Conservation (phyloP, 2,329 filamentous ascomycete genomes). For the Penicillium sp. region DNA sequence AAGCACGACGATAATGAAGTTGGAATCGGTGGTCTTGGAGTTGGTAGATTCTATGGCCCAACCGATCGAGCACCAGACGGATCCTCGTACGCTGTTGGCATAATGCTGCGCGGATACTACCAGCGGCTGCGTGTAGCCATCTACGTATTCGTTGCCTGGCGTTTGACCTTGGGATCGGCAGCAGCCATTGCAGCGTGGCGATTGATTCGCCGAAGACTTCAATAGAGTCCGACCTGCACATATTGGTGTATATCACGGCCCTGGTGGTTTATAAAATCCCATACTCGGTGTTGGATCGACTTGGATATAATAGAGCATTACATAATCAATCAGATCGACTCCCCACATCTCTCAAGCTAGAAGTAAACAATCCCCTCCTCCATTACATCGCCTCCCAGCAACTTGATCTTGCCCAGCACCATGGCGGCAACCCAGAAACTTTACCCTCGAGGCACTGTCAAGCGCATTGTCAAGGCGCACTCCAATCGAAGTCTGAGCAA, state of each 20-base stretch:
- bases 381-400: neutral
- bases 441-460: constrained; percentile 82
- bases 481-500: constrained; percentile 79
- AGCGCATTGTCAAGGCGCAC: constrained; percentile 89
- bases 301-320: neutral
- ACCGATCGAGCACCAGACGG: constrained; percentile 30
- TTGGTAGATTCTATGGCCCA: constrained; percentile 37
- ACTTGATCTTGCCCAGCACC: neutral
- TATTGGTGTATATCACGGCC: constrained; percentile 5
- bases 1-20: constrained; percentile 39
- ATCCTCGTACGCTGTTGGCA: constrained; percentile 43
- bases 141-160: constrained; percentile 45
- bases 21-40: constrained; percentile 44
- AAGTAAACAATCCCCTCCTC: constrained; percentile 16
- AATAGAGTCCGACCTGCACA: constrained; percentile 4
- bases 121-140: constrained; percentile 44
- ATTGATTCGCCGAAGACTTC: constrained; percentile 26
- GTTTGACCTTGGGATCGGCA: constrained; percentile 36
- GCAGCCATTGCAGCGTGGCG: constrained; percentile 35
- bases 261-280: too few relatives aligned
- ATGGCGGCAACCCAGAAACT: constrained; percentile 72
- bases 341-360: constrained; percentile 1
- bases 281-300: neutral
- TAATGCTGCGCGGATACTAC: constrained; percentile 51
- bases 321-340: neutral